A percentile compares a stretch with the other conserved stretches of the same genome.
These are phyloP conservation scores for Xerocomellus amylosporus DNA, from an alignment of 768 basidiomycete species.

Conservation along the genomic window DNA sequence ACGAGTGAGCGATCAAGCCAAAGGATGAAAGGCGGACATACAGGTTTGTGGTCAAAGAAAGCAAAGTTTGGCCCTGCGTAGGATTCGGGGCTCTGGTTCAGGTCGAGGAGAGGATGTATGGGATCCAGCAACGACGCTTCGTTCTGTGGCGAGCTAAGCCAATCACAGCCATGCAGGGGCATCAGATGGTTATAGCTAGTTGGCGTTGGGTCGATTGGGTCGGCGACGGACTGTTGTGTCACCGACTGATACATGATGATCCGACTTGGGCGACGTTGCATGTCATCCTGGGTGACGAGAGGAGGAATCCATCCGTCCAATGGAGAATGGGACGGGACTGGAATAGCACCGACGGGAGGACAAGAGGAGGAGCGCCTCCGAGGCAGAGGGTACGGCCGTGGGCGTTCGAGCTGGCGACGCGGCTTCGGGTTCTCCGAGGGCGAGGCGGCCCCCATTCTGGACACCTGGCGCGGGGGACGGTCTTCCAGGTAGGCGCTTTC, in stretches of 20 bases:
- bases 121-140: conserved; percentile 5
- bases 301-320: conserved; percentile 21
- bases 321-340: conserved; percentile 18
- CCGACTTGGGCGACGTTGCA: conserved; percentile 35
- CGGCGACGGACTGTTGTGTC: conserved; percentile 7
- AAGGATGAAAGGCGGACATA: conserved; percentile 2
- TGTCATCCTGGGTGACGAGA: conserved; percentile 30
- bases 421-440: conserved; percentile 1
- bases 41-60: conserved; percentile 15
- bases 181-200: background rate
- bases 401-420: conserved; percentile 16
- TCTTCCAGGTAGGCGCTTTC: conserved; percentile 7
- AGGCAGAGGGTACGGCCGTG: conserved; percentile 23
- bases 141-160: conserved; percentile 12
- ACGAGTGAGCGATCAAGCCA: background rate
- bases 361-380: conserved; percentile 41
- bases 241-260: conserved; percentile 35
- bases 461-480: conserved; percentile 11
- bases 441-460: background rate
- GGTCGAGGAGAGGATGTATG: background rate
- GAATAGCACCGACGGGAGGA: conserved; percentile 37
- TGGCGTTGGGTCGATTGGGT: conserved; percentile 1
- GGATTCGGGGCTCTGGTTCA: background rate
- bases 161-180: conserved; percentile 2
- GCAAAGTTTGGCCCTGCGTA: background rate